Evolutionary conservation across 192 early-diverging fungal species (phyloP), one percentile per base, ranked within the genome.

Genomic region (Neocallimastix lanati): DNA sequence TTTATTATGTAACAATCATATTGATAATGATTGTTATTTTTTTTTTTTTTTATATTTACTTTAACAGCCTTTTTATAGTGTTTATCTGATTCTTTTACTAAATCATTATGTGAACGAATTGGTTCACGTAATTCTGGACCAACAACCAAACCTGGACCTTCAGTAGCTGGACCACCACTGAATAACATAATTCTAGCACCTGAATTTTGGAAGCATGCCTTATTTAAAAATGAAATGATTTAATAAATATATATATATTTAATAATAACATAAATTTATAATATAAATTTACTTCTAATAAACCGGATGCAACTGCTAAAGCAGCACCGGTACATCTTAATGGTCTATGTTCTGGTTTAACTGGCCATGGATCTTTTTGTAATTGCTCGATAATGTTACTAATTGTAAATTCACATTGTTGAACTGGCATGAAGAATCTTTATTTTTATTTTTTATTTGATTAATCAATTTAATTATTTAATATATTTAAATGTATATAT

Each of bases 341-440:
- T 28, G 96, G 89, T 40, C 97, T 94, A 84, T 93, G 93, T 83
- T 95, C 96, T 78, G 88, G 89, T 25, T 92, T 91, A 12, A 96
- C 94, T 1, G 96, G 95, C 96, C 96, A 99, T 13, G 97, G 97
- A 84, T 99, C 97, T 78, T 93, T 92, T 87, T 98, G 97, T 77
- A 99, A 88, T 83, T 98, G 93, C 85, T 99, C 96, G 29, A 99
- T 83, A 79, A 97, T 95, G 35, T 93, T 91, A 2, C 96, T 97
- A 80, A 99, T 85, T 28, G 92, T 94, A 84, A 97, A 99, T 84
- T 99, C 96, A 85, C 96, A 98, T 81, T 99, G 93, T 77, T 93
- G 90, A 11, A 98, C 91, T 14, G 96, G 92, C 81, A 95, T 88
- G 81, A 99, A 87, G 86, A 97, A 99, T 79, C 96, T 87, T 77